phyloP scores from a whole-genome alignment of 129 eudicot species.

The Pittosporum tobira region DNA sequence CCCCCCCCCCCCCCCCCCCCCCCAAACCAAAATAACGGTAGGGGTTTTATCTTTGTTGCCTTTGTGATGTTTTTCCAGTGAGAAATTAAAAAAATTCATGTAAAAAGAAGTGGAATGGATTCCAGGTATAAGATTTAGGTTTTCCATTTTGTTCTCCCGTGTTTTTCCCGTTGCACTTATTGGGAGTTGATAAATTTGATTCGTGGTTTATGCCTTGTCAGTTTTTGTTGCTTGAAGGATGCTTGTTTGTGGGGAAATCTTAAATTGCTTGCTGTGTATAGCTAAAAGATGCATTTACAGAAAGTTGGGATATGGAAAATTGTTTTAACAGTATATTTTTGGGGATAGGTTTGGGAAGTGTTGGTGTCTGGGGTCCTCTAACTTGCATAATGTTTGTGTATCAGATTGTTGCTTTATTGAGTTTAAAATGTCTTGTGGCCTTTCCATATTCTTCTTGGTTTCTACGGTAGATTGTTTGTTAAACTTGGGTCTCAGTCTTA shows the following conservation, averaged over 20 bases:
- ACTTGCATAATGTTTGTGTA: neutral
- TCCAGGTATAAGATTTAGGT: too few relatives aligned
- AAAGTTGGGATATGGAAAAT: too few relatives aligned
- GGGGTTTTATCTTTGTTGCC: too few relatives aligned
- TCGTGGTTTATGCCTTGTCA: too few relatives aligned
- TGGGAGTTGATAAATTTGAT: neutral
- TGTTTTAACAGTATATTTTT: too few relatives aligned
- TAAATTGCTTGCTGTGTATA: neutral
- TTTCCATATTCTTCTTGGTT: neutral
- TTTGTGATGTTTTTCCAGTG: slow-evolving; percentile 7
- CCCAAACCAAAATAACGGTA: too few relatives aligned
- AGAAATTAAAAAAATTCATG: neutral
- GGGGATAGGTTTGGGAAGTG: neutral
- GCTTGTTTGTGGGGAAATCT: too few relatives aligned
- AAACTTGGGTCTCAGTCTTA: neutral
- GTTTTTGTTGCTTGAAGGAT: too few relatives aligned
- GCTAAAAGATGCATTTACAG: neutral
- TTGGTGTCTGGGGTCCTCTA: neutral
- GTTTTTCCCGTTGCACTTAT: too few relatives aligned
- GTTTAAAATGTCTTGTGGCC: neutral
- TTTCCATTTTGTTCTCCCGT: too few relatives aligned
- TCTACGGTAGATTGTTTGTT: neutral
- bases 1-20: too few relatives aligned
- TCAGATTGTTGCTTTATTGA: neutral
- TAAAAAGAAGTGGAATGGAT: neutral